Percentiles rank a stretch among this genome's conserved stretches.
Conservation (phyloP, 371 early-diverging fungal genomes). For the Mucor circinelloides region DNA sequence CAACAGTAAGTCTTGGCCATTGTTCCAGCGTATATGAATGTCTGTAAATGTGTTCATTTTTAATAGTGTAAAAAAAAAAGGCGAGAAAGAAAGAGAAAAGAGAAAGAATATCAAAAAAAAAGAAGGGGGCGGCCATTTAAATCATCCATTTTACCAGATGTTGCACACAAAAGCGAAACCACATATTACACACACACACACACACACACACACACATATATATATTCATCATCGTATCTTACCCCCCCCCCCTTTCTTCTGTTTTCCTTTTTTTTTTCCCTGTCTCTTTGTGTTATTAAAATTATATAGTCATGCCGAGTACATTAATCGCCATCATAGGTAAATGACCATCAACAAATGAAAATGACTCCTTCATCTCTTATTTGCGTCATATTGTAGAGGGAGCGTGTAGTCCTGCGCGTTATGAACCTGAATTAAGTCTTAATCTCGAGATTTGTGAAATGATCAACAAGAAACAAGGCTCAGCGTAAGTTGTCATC, state of each 20-base stretch:
- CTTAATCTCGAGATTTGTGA: constrained; percentile 95
- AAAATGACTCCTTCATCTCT: neutral
- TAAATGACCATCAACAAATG: neutral
- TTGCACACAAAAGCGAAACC: neutral
- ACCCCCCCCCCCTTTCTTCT: neutral
- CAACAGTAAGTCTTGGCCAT: constrained; percentile 2
- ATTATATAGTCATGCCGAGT: constrained; percentile 16
- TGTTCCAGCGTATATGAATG: constrained; percentile 19
- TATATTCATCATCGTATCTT: neutral
- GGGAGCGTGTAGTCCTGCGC: constrained; percentile 79
- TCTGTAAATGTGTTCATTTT: neutral
- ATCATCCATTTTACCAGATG: neutral
- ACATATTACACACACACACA: neutral
- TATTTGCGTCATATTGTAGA: constrained; percentile 43
- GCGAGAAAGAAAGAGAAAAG: neutral
- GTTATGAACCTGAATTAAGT: constrained; percentile 78
- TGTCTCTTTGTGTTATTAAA: neutral
- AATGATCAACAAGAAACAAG: constrained; percentile 87
- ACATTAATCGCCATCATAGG: constrained; percentile 29
- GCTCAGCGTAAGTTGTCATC: constrained; percentile 66
- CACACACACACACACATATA: neutral
- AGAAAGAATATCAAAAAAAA: neutral
- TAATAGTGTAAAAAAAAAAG: neutral
- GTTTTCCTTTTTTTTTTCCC: neutral
- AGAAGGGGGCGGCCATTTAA: constrained; percentile 1